Evolutionary conservation across 345 rosid species (phyloP), one percentile per base, ranked within the genome.

Genomic region (Abelmoschus esculentus): DNA sequence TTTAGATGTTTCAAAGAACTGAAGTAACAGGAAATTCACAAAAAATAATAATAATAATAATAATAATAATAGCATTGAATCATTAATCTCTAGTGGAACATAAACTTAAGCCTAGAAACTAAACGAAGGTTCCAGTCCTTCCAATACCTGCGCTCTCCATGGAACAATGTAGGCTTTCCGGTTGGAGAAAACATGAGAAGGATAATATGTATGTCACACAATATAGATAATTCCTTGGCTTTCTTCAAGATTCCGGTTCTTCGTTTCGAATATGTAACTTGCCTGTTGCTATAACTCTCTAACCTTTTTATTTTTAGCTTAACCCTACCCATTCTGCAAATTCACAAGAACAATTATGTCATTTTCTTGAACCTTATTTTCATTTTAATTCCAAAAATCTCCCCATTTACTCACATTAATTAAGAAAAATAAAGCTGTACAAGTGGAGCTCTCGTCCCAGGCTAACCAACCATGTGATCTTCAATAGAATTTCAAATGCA

Each of bases 101-200:
- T 46, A 28, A 47, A 66, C 11, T 46, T 46, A 9, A 6, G 40
- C 69, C 38, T 66, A 29, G 0, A 47, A 7, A 49, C 28, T 29
- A 29, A 49, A 31, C 15, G 28, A 49, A 15, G 26, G 29, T 28
- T 66, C 42, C 14, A 49, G 26, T 22, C 49, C 28, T 17, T 28
- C 28, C 32, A 72, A 55, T 74, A 90, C 98, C 96, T 90, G 79
- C 80, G 81, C 64, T 89, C 88, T 63, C 97, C 93, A 67, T 86
- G 86, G 79, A 86, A 89, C 59, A 89, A 70, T 5, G 89, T 83
- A 70, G 96, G 86, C 81, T 64, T 81, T 71, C 89, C 98, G 2
- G 84, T 87, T 0, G 96, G 98, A 79, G 96, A 89, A 79, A 89
- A 90, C 96, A 89, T 87, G 74, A 93, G 87, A 81, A 93, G 91